These are phyloP conservation scores for Primulina eburnea DNA, from an alignment of 257 asterid genomes.

Conservation along the genomic window DNA sequence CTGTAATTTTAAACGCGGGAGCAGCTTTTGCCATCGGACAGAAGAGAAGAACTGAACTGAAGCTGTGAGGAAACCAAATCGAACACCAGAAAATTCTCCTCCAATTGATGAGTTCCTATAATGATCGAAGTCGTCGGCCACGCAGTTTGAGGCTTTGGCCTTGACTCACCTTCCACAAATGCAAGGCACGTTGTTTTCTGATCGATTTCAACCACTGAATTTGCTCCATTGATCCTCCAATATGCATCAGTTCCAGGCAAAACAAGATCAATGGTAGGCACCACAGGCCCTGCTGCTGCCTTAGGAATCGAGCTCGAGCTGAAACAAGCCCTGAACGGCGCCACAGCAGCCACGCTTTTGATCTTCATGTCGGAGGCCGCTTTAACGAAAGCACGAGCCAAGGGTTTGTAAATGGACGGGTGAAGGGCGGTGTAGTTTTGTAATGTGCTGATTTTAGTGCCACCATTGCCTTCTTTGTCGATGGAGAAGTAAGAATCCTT, in stretches of 20 bases:
- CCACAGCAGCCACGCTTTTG: constrained; percentile 39
- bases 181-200: constrained; percentile 45
- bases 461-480: constrained; percentile 43
- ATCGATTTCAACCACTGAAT: constrained; percentile 54
- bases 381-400: constrained; percentile 39
- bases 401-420: constrained; percentile 39
- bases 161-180: constrained; percentile 49
- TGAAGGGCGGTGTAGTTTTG: constrained; percentile 43
- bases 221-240: constrained; percentile 46
- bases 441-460: constrained; percentile 53
- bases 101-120: constrained; percentile 50
- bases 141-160: no score
- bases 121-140: constrained; percentile 44
- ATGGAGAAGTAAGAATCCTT: constrained; percentile 38
- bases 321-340: constrained; percentile 55
- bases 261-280: constrained; percentile 50
- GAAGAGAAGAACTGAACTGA: constrained; percentile 44
- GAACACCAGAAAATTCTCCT: constrained; percentile 49
- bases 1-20: constrained; percentile 23
- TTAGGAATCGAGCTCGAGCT: constrained; percentile 31
- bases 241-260: constrained; percentile 35
- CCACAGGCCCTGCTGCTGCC: constrained; percentile 21
- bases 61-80: constrained; percentile 44
- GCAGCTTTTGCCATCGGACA: constrained; percentile 34
- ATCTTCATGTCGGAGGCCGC: constrained; percentile 37